phyloP scores from a whole-genome alignment of 2,329 filamentous ascomycete genomes.

The Sclerotinia spermophila region DNA sequence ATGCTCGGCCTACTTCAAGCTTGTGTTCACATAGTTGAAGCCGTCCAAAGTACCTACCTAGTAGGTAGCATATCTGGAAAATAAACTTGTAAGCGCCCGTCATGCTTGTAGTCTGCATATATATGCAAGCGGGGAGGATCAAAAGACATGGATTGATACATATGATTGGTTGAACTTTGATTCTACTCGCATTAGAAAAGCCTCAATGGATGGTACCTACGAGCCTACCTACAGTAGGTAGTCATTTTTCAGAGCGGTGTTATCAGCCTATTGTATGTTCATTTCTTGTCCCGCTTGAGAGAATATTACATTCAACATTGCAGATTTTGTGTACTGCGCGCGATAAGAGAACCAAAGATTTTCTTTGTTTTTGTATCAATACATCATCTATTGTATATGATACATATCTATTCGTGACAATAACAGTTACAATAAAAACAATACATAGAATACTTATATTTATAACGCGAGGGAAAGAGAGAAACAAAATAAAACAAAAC shows the following conservation, averaged over 20 bases:
- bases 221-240: neutral
- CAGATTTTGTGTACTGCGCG: conserved; percentile 1
- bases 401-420: neutral
- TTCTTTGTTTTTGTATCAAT: neutral
- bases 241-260: neutral
- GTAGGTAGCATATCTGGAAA: neutral
- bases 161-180: neutral
- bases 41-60: neutral
- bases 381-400: neutral
- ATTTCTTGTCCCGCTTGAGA: neutral
- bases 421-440: neutral
- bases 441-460: too few relatives aligned
- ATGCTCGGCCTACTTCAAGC: neutral
- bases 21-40: conserved; percentile 7
- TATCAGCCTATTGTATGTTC: neutral
- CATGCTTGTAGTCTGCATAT: conserved; percentile 2
- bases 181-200: neutral
- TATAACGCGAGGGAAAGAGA: neutral
- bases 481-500: neutral
- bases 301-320: neutral
- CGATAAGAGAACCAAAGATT: neutral
- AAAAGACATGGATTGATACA: conserved; percentile 11
- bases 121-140: conserved; percentile 15
- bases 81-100: conserved; percentile 16
- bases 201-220: neutral